These are phyloP conservation scores for Yamadazyma scolyti DNA, from an alignment of 805 yeast genomes.

Conservation along the genomic window DNA sequence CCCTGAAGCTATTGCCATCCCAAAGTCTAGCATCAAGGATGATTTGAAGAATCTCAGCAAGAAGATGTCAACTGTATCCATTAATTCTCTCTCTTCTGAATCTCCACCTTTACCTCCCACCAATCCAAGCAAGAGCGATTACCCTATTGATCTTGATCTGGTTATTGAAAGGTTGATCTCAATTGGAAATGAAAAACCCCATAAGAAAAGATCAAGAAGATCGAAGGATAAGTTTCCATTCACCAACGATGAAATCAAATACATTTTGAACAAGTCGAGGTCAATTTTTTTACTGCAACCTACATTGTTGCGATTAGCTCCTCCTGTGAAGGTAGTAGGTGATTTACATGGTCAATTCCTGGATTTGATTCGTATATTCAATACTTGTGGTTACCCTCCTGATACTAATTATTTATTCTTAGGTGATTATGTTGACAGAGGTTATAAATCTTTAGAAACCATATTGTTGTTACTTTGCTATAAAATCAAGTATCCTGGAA, in stretches of 20 bases:
- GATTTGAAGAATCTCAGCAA: conserved; percentile 2
- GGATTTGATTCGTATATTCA: conserved; percentile 52
- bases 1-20: conserved; percentile 14
- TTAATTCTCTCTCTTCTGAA: conserved; percentile 14
- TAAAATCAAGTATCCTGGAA: conserved; percentile 58
- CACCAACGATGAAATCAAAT: conserved; percentile 50
- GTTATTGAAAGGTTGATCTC: conserved; percentile 59
- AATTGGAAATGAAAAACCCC: conserved; percentile 31
- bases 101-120: conserved; percentile 12
- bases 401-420: conserved; percentile 51
- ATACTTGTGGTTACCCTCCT: conserved; percentile 60
- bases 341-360: conserved; percentile 72
- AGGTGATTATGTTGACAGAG: conserved; percentile 61
- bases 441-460: conserved; percentile 55
- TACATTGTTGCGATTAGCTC: conserved; percentile 57
- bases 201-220: conserved; percentile 14
- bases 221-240: conserved; percentile 48
- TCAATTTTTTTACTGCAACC: conserved; percentile 64
- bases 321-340: conserved; percentile 82
- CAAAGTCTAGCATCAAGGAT: conserved; percentile 1
- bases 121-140: conserved; percentile 5
- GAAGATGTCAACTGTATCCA: conserved; percentile 9
- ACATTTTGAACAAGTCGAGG: conserved; percentile 55
- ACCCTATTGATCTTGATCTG: conserved; percentile 53
- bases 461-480: conserved; percentile 48